A percentile compares a stretch with the other conserved stretches of the same genome.
Conservation (phyloP, 164 flowering plant genomes). For the Berberis thunbergii region DNA sequence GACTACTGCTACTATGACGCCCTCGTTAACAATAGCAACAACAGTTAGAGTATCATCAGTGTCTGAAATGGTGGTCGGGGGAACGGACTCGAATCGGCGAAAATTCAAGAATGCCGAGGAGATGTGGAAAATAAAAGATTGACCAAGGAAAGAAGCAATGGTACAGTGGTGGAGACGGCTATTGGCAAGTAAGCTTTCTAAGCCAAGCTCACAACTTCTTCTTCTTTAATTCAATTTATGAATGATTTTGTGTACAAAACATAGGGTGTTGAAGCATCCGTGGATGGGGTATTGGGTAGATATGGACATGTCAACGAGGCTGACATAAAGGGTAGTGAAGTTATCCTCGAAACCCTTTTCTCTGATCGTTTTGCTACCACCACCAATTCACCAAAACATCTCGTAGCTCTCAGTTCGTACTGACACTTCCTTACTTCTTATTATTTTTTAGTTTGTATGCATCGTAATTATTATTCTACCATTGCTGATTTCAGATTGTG, state of each 20-base stretch:
- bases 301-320: conserved; percentile 73
- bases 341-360: conserved; percentile 49
- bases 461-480: background rate
- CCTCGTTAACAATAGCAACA: no score
- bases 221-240: conserved; percentile 1
- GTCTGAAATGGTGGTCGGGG: conserved; percentile 52
- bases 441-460: background rate
- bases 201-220: background rate
- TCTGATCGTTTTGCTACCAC: conserved; percentile 29
- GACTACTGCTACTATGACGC: no score
- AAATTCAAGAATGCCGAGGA: conserved; percentile 61
- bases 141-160: conserved; percentile 58
- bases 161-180: conserved; percentile 71
- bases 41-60: no score
- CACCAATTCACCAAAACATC: conserved; percentile 21
- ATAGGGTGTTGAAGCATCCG: conserved; percentile 85
- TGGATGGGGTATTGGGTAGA: conserved; percentile 93
- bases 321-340: conserved; percentile 72
- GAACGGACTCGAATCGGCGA: conserved; percentile 60
- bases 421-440: background rate
- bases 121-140: conserved; percentile 77
- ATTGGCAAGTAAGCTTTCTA: conserved; percentile 60
- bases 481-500: conserved; percentile 70
- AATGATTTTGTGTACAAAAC: background rate
- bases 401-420: conserved; percentile 66